Evolutionary conservation across 441 rosid species (phyloP), one percentile per base, ranked within the genome.

Genomic region (Eruca vesicaria): DNA sequence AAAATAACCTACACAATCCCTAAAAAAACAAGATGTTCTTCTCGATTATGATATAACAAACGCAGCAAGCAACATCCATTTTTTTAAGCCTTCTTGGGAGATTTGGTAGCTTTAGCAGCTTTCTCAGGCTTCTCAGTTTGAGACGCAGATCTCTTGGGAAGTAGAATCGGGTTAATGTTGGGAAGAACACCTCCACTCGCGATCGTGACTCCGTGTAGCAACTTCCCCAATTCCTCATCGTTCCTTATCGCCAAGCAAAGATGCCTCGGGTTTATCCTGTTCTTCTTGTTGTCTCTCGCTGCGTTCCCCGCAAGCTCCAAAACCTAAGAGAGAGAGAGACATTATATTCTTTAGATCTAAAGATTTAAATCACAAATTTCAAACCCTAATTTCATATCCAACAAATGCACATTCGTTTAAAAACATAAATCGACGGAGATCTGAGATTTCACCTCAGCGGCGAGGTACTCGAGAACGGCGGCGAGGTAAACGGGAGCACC

Each of bases 161-260:
- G 77, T 55, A 88, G 79, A 31, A 88, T 41, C 0, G 85, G 86
- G 15, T 88, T 83, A n/a, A 88, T 86, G 70, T 84, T 82, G 0
- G 92, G 92, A 33, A 88, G 78, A 5, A 88, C 92, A 5, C 92
- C 92, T 0, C 92, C 89, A 7, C 84, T 82, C 0, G 92, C 88
- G 4, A 88, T 88, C 0, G 92, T 88, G 5, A 88, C 92, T 0
- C 88, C 89, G 3, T 77, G 82, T 0, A 88, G 85, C 68, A 88
- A 64, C 32, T 83, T 86, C 35, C 87, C 89, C 18, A 88, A 63
- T 50, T 88, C 89, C 14, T 86, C 91, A 16, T 88, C 89, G 73
- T 87, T 87, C 74, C 86, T 78, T 15, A 87, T 80, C 1, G 89
- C 91, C 20, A 88, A 28, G 2, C 79, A 77, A 3, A 88, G 63